Base-by-base conservation (phyloP, 257 asterid species). In the Forsythia viridissima region DNA sequence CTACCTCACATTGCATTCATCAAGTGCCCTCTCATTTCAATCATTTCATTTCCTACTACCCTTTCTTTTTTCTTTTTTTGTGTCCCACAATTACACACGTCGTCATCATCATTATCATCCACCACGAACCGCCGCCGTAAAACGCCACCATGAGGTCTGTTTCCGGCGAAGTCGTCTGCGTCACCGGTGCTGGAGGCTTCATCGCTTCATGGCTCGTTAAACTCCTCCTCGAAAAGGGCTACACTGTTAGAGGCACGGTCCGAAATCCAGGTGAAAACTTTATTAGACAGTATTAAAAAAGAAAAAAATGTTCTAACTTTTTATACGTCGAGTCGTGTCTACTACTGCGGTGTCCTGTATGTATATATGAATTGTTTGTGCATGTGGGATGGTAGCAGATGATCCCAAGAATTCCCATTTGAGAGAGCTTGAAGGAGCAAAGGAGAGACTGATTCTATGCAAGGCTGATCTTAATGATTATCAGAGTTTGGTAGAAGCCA, bases 141-240 rank as follows among this genome's bases (percentile, higher is more conserved):
- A 13, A 5, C 68, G 55, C 72, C 77, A 70, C 72, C 77, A 94
- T 94, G 98, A 96, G 92, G 74, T 78, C 91, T 3, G 85, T 74
- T 61, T 80, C 91, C 71, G 96, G 94, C 48, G 87, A 89, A 48
- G 84, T 88, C 43, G 98, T 93, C 38, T 95, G 99, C 76, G 97
- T 93, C 81, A 95, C 98, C 81, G 99, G 99, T 78, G 98, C 98
- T 84, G 99, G 96, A 6, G 99, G 99, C 1, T 95, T 79, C 95
- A 90, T 95, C 44, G 99, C 99, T 77, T 95, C 99, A 8, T 95
- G 99, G 99, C 87, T 95, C 10, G 98, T 95, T 21, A 95, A 93
- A 71, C 82, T 86, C 7, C 96, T 93, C 66, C 92, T 95, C 36
- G 96, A 92, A 63, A 90, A 84, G 76, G 99, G 98, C 44, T 95